These are phyloP conservation scores for Auricularia sp. DNA, from an alignment of 768 basidiomycete genomes.

Conservation along the genomic window DNA sequence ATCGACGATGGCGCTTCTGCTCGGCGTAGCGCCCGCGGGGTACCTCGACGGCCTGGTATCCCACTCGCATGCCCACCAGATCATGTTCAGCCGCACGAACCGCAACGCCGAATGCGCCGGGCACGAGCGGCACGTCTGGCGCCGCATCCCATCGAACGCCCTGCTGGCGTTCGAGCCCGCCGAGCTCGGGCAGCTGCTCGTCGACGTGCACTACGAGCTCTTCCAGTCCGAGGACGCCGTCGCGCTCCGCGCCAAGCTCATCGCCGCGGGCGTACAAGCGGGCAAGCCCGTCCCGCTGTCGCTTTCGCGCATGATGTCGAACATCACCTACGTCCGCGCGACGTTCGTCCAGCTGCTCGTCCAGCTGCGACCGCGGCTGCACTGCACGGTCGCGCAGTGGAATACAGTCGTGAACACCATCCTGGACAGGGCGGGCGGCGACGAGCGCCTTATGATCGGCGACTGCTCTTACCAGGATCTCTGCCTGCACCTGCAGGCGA, in stretches of 20 bases:
- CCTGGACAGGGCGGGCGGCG: neutral
- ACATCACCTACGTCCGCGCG: neutral
- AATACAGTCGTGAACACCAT: neutral
- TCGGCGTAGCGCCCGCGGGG: neutral
- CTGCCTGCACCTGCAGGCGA: neutral
- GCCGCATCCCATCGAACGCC: neutral
- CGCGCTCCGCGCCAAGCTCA: neutral
- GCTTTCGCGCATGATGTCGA: neutral
- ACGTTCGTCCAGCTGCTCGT: neutral
- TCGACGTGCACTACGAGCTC: neutral
- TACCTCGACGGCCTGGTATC: neutral
- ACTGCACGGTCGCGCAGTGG: neutral
- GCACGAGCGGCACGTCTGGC: neutral
- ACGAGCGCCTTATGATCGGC: neutral
- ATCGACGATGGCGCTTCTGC: neutral
- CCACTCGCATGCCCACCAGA: neutral
- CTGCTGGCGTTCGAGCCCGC: neutral
- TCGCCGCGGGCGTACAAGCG: no score
- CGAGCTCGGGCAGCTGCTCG: neutral
- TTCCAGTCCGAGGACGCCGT: neutral
- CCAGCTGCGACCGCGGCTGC: neutral
- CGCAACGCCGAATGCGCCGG: neutral
- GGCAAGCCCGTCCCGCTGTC: no score
- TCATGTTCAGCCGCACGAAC: neutral
- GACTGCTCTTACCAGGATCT: neutral